Evolutionary conservation across 331 rosid species (phyloP), one percentile per base, ranked within the genome.

Genomic region (Saraca asoca): DNA sequence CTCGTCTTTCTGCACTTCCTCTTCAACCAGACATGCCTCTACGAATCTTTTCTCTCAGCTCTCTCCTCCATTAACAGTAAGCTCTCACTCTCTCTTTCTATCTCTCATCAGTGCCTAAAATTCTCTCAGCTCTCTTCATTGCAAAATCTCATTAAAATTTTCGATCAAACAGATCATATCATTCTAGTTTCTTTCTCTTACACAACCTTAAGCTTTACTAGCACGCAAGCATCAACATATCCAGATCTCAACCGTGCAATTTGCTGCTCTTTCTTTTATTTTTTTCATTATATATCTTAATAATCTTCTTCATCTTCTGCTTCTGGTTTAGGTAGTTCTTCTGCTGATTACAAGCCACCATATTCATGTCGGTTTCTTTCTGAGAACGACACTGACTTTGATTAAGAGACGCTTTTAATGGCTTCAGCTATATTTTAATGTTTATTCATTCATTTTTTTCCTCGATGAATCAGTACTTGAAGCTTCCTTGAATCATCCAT

Each of bases 401-500:
- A 75, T 78, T 46, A 48, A 61, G 79, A 79, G 81, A 72, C 67
- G 79, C 74, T 59, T 66, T 81, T 75, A 79, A 81, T 79, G 83
- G 67, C 79, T 60, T 51, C 38, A 46, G 65, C 56, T 73, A 77
- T 62, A 24, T 73, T 24, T 69, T 69, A 58, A 0, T 18, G 6
- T 10, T 58, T 68, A 69, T 37, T 66, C 20, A 4, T 24, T 24
- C 31, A 24, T 24, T 24, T 24, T 24, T 24, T 24, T 81, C 73
- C 16, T 10, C 70, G 70, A 81, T 82, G 56, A 77, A 66, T 63
- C 71, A 46, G 51, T 43, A 71, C 41, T 66, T 63, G 89, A 85
- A 85, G 79, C 91, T 82, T 78, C 86, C 42, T 70, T 69, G 86
- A 86, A 66, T 76, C 78, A 38, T 48, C 48, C 69, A 67, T 76